These are phyloP conservation scores for Colletotrichum sp. DNA, from an alignment of 2,329 filamentous ascomycete genomes.

Conservation along the genomic window DNA sequence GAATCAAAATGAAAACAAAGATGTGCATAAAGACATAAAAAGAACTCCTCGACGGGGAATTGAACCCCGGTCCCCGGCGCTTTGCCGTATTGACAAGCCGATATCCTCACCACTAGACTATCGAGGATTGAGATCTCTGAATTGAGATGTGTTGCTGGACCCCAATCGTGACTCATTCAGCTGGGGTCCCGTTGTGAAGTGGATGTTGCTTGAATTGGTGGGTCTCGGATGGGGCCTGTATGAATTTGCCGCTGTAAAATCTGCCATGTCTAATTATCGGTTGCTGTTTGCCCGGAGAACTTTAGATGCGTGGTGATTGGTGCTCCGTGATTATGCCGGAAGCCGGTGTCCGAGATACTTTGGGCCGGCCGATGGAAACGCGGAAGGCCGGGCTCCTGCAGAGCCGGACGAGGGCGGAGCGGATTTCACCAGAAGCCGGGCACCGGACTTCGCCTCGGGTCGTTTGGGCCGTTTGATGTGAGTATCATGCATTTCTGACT, in stretches of 20 bases:
- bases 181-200: neutral
- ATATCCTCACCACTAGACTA: conserved; percentile 16
- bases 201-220: neutral
- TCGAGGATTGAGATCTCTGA: neutral
- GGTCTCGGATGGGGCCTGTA: neutral
- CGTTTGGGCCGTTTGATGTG: neutral
- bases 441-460: neutral
- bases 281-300: neutral
- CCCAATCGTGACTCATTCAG: neutral
- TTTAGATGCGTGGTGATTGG: rapidly evolving
- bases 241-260: neutral
- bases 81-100: neutral
- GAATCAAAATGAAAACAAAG: too few species aligned
- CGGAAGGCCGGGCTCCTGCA: neutral
- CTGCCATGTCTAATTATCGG: rapidly evolving
- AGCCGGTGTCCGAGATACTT: neutral
- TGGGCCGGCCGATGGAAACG: neutral
- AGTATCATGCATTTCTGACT: rapidly evolving
- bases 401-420: neutral
- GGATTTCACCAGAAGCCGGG: neutral
- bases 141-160: neutral
- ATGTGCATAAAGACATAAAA: neutral
- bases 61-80: conserved; percentile 4
- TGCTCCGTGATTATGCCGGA: neutral
- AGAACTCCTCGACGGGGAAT: neutral